phyloP scores from a whole-genome alignment of 371 early-diverging fungal species.

The Rhizopus arrhizus region DNA sequence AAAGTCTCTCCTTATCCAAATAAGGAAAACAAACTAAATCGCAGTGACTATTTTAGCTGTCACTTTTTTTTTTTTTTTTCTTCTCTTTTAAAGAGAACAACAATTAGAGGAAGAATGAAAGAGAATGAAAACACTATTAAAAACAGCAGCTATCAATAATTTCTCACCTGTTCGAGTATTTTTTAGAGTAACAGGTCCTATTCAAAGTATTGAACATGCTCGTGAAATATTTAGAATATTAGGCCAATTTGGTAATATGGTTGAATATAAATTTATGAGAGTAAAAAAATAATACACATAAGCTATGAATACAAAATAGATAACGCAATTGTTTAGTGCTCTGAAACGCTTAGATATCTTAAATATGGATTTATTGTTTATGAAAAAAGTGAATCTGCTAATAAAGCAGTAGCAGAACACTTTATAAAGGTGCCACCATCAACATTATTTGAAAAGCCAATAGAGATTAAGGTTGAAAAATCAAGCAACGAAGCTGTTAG shows the following conservation, averaged over 20 bases:
- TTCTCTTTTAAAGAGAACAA: not conserved
- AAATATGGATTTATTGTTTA: slow-evolving; percentile 34
- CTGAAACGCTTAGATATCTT: slow-evolving; percentile 32
- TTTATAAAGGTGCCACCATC: slow-evolving; percentile 28
- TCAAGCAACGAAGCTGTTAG: not conserved
- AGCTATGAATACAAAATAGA: too few species aligned
- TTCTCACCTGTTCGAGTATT: slow-evolving; percentile 23
- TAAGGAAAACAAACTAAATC: too few species aligned
- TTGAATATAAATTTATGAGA: slow-evolving; percentile 35
- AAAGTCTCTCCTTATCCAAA: too few species aligned
- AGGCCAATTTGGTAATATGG: slow-evolving; percentile 28
- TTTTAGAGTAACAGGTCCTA: slow-evolving; percentile 21
- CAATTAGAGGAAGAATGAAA: not conserved
- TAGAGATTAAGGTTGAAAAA: slow-evolving; percentile 30
- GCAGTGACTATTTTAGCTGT: too few species aligned
- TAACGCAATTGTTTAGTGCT: slow-evolving; percentile 22
- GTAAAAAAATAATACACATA: slow-evolving; percentile 8
- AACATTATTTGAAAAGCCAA: slow-evolving; percentile 25
- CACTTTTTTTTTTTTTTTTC: too few species aligned
- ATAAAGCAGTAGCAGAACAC: slow-evolving; percentile 27
- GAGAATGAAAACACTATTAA: too few species aligned
- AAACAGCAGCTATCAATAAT: too few species aligned
- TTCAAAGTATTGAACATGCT: slow-evolving; percentile 25
- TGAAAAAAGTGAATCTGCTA: slow-evolving; percentile 25
- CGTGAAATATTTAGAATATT: slow-evolving; percentile 30